phyloP scores from a whole-genome alignment of 2,329 filamentous ascomycete genomes.

The Aureobasidium leucospermi region DNA sequence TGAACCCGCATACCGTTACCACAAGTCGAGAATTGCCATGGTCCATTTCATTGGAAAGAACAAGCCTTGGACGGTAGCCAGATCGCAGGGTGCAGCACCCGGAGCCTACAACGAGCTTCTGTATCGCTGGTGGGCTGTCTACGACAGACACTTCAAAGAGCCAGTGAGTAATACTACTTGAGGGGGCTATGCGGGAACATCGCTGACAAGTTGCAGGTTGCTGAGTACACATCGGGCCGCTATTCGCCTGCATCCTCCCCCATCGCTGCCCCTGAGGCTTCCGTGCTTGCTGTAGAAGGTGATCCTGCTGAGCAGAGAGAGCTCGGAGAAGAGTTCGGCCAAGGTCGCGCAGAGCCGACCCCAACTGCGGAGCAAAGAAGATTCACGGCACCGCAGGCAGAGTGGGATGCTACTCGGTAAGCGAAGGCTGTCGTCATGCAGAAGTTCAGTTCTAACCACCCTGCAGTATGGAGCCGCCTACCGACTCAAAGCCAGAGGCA shows the following conservation, averaged over 20 bases:
- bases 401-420: slow-evolving; percentile 58
- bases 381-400: slow-evolving; percentile 51
- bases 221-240: slow-evolving; percentile 15
- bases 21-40: slow-evolving; percentile 80
- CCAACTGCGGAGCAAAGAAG: slow-evolving; percentile 41
- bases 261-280: slow-evolving; percentile 22
- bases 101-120: slow-evolving; percentile 76
- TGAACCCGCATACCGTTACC: slow-evolving; percentile 87
- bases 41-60: slow-evolving; percentile 89
- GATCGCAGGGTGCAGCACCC: slow-evolving; percentile 38
- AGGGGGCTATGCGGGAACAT: background rate
- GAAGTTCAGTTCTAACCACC: background rate
- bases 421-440: slow-evolving; percentile 18
- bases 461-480: slow-evolving; percentile 38
- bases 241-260: slow-evolving; percentile 11
- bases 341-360: slow-evolving; percentile 36
- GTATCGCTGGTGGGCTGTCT: slow-evolving; percentile 87
- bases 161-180: slow-evolving; percentile 21
- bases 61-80: slow-evolving; percentile 67
- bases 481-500: slow-evolving; percentile 73
- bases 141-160: slow-evolving; percentile 72
- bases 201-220: slow-evolving; percentile 10
- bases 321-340: slow-evolving; percentile 35
- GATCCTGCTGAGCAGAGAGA: slow-evolving; percentile 38
- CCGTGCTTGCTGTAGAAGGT: slow-evolving; percentile 32